phyloP scores from a whole-genome alignment of 179 eudicot species.

The Corrigiola litoralis region DNA sequence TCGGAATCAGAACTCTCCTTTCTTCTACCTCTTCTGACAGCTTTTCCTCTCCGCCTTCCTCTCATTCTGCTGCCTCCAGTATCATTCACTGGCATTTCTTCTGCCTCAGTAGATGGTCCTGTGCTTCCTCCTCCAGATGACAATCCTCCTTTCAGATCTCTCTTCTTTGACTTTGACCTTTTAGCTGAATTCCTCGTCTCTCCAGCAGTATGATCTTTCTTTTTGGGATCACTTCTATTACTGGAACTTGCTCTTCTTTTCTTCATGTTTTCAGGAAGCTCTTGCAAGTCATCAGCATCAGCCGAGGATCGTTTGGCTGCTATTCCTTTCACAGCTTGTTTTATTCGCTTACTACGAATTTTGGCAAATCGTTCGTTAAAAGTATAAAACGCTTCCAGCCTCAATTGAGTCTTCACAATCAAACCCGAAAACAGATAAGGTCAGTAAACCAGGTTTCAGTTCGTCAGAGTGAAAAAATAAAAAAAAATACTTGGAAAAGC shows the following conservation, averaged over 20 bases:
- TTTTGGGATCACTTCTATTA: slow-evolving; percentile 15
- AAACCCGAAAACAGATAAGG: not conserved
- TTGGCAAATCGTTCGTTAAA: slow-evolving; percentile 96
- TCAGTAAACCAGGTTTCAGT: not conserved
- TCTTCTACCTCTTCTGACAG: slow-evolving; percentile 37
- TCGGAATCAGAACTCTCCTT: slow-evolving; percentile 28
- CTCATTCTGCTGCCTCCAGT: slow-evolving; percentile 19
- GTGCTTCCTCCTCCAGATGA: slow-evolving; percentile 25
- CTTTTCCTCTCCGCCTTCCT: slow-evolving; percentile 32
- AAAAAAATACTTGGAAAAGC: not conserved
- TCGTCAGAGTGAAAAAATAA: not conserved
- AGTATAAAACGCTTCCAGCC: slow-evolving; percentile 92
- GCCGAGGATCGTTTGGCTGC: slow-evolving; percentile 40
- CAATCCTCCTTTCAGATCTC: slow-evolving; percentile 18
- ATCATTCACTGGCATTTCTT: slow-evolving; percentile 15
- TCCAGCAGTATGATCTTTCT: slow-evolving; percentile 16
- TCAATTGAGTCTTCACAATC: slow-evolving; percentile 73
- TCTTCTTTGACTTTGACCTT: slow-evolving; percentile 30
- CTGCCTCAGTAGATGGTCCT: slow-evolving; percentile 13
- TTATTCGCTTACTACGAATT: slow-evolving; percentile 88
- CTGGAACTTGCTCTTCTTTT: slow-evolving; percentile 34
- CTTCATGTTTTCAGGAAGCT: slow-evolving; percentile 28
- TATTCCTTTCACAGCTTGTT: slow-evolving; percentile 76
- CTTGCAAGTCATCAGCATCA: slow-evolving; percentile 29
- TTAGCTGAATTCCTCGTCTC: slow-evolving; percentile 18